These are phyloP conservation scores for Rhodotorula sp. DNA, from an alignment of 1,284 basidiomycete genomes.

Conservation along the genomic window DNA sequence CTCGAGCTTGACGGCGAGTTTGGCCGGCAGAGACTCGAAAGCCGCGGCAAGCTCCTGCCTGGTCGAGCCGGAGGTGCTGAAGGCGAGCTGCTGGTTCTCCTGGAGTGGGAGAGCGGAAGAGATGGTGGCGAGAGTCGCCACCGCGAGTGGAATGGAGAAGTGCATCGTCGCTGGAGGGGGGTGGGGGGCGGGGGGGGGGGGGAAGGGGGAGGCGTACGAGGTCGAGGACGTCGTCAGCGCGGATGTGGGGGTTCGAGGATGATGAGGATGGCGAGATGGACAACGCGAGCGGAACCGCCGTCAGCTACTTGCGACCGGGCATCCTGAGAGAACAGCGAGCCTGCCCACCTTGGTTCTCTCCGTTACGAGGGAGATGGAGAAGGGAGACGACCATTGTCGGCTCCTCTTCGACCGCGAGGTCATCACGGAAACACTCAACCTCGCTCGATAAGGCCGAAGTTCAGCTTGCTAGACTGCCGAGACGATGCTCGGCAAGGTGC, in stretches of 20 bases:
- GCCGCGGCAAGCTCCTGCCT: conserved; percentile 2
- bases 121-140: conserved; percentile 1
- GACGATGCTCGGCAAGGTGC: conserved; percentile 24
- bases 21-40: conserved; percentile 2
- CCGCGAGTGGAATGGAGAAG: conserved; percentile 7
- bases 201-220: no score
- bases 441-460: not conserved
- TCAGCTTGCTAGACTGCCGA: not conserved
- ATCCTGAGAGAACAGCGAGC: no score
- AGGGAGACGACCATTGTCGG: no score
- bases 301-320: no score
- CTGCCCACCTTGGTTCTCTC: no score
- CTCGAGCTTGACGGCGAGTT: conserved; percentile 19
- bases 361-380: no score
- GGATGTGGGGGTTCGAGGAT: no score
- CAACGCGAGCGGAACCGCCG: no score
- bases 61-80: conserved; percentile 4
- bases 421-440: not conserved
- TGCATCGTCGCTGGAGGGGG: conserved; percentile 4
- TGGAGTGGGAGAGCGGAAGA: conserved; percentile 5
- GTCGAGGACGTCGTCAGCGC: no score
- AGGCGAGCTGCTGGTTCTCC: conserved; percentile 11
- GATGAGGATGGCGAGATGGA: no score
- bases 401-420: not conserved
- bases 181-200: no score